A percentile compares a stretch with the other conserved stretches of the same genome.
Evolutionary conservation across 1,139 yeast species (phyloP).

Genomic region (Geotrichum histeridarum): DNA sequence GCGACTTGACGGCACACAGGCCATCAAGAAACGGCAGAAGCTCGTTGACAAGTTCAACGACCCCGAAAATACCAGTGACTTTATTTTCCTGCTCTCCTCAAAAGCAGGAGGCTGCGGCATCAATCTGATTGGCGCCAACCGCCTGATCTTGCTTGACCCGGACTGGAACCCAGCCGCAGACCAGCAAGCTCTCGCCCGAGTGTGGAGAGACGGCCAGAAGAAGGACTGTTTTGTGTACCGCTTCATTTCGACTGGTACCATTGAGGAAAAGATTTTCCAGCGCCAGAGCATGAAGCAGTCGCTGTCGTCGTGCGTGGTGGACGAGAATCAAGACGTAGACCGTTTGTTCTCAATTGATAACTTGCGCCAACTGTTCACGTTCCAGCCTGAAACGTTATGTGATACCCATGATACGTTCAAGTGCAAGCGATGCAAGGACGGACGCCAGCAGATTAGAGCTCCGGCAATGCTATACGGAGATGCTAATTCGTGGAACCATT

Average conservation of each 20-base stretch:
- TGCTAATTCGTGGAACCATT: conserved; percentile 96
- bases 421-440: conserved; percentile 76
- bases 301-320: conserved; percentile 92
- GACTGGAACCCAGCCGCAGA: conserved; percentile 99
- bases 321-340: conserved; percentile 92
- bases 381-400: conserved; percentile 61
- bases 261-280: conserved; percentile 93
- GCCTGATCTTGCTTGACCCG: conserved; percentile 84
- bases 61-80: conserved; percentile 74
- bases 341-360: conserved; percentile 80
- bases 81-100: conserved; percentile 81
- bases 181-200: conserved; percentile 96
- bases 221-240: conserved; percentile 93
- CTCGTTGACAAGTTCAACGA: conserved; percentile 87
- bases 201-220: conserved; percentile 98
- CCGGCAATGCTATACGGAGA: conserved; percentile 96
- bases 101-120: conserved; percentile 99
- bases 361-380: conserved; percentile 69
- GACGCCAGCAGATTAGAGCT: conserved; percentile 60
- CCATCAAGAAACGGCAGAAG: conserved; percentile 86
- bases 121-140: conserved; percentile 90
- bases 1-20: conserved; percentile 89
- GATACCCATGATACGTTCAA: conserved; percentile 92
- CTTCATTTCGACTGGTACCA: conserved; percentile 89
- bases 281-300: conserved; percentile 95